Evolutionary conservation across 2,329 filamentous ascomycete genomes (phyloP), one percentile per base, ranked within the genome.

Genomic region (Didymella segeticola): DNA sequence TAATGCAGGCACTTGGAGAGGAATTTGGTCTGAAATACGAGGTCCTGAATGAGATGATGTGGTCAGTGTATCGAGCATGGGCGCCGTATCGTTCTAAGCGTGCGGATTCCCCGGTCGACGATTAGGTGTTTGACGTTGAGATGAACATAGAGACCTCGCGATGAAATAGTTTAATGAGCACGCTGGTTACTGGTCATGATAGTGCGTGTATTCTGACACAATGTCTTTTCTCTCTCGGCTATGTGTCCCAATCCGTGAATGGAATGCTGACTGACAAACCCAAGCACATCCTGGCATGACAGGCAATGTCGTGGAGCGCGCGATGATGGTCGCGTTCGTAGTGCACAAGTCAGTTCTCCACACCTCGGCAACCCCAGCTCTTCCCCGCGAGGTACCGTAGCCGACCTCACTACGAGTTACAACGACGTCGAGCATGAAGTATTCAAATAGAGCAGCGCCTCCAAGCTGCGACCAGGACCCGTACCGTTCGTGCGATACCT

Each of bases 331-430:
- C n/a, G n/a, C n/a, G n/a, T n/a, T n/a, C n/a, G n/a, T n/a, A 14
- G 14, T 22, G 34, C 15, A 10, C 27, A 29, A 31, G 39, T 43
- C 47, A 41, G 42, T 33, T 43, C 17, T 38, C 38, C 51, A 54
- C 62, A 68, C 69, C 68, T 71, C 68, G 67, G 69, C 66, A 66
- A 62, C 59, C 33, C 48, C 31, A 54, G 39, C 51, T 42, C 52
- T 63, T 62, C 67, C 67, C 65, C 64, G 64, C 67, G 68, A 67
- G 47, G 34, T 20, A 57, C 65, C 37, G 38, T 72, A 72, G 59
- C 69, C 70, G 69, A 43, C 43, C 34, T 52, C 45, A 56, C 42
- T 52, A 54, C 51, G 57, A 56, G 58, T 54, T 61, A 70, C 64
- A 60, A 70, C 65, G 65, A 70, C 63, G 60, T 70, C 66, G 61